These are phyloP conservation scores for Psilocybe azurescens DNA, from an alignment of 768 basidiomycete species.

Conservation along the genomic window DNA sequence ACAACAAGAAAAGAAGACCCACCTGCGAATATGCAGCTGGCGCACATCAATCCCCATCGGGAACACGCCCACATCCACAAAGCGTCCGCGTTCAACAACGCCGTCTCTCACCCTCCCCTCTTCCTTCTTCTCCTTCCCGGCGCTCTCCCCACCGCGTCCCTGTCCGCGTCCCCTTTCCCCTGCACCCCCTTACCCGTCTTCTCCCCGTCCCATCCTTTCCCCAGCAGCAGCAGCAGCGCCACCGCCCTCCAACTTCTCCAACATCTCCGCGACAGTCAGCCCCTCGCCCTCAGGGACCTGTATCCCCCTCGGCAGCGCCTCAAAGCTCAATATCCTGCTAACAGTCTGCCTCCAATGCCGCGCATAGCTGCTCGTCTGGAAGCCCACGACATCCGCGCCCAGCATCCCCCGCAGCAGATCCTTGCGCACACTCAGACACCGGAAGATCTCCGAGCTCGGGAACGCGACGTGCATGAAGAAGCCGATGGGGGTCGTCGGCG, in stretches of 20 bases:
- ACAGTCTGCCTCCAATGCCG: slow-evolving; percentile 89
- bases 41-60: slow-evolving; percentile 89
- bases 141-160: background rate
- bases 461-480: slow-evolving; percentile 99
- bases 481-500: slow-evolving; percentile 62
- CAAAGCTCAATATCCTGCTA: slow-evolving; percentile 76
- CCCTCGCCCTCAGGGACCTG: slow-evolving; percentile 54
- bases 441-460: slow-evolving; percentile 94
- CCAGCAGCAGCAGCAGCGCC: background rate
- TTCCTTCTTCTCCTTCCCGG: slow-evolving; percentile 18
- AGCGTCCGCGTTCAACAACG: slow-evolving; percentile 51
- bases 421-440: slow-evolving; percentile 82
- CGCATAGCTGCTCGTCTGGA: slow-evolving; percentile 87
- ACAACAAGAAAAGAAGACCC: slow-evolving; percentile 8
- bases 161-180: background rate
- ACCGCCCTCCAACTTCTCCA: slow-evolving; percentile 21
- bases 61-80: slow-evolving; percentile 88
- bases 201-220: background rate
- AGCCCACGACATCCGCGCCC: slow-evolving; percentile 92
- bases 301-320: slow-evolving; percentile 85
- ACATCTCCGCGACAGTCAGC: slow-evolving; percentile 28
- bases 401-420: slow-evolving; percentile 86
- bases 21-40: slow-evolving; percentile 71
- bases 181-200: background rate
- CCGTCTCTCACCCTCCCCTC: slow-evolving; percentile 29